phyloP scores from a whole-genome alignment of 306 rosid species.

The Begonia loranthoides region DNA sequence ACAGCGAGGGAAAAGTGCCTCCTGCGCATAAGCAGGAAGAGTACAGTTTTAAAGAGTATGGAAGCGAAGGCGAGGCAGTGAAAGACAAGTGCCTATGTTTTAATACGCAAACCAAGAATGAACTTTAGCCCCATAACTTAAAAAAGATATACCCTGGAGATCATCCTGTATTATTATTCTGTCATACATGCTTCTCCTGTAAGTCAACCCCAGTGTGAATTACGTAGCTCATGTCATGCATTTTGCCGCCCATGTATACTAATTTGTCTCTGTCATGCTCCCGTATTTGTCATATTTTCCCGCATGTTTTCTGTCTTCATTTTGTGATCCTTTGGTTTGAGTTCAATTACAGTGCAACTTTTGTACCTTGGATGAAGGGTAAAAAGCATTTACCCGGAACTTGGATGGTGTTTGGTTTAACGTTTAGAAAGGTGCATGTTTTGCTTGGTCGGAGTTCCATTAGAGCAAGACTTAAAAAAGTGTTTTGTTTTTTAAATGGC shows the following conservation, averaged over 20 bases:
- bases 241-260: slow-evolving; percentile 46
- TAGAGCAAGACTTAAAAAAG: too few relatives aligned
- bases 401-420: too few relatives aligned
- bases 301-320: too few relatives aligned
- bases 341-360: too few relatives aligned
- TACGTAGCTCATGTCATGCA: slow-evolving; percentile 50
- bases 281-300: too few relatives aligned
- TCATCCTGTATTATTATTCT: slow-evolving; percentile 11
- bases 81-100: slow-evolving; percentile 91
- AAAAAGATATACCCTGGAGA: too few relatives aligned
- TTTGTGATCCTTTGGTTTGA: too few relatives aligned
- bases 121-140: slow-evolving; percentile 31
- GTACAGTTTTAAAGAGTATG: slow-evolving; percentile 83
- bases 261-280: slow-evolving; percentile 28
- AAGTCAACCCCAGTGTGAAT: slow-evolving; percentile 75
- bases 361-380: too few relatives aligned
- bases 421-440: too few relatives aligned
- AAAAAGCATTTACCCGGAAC: too few relatives aligned
- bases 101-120: slow-evolving; percentile 45
- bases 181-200: slow-evolving; percentile 27
- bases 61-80: slow-evolving; percentile 61
- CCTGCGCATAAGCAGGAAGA: slow-evolving; percentile 78
- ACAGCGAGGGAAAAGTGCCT: slow-evolving; percentile 98
- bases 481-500: too few relatives aligned
- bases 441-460: too few relatives aligned